Conservation (phyloP, 2,329 filamentous ascomycete species). For the Aspergillus uvarum region DNA sequence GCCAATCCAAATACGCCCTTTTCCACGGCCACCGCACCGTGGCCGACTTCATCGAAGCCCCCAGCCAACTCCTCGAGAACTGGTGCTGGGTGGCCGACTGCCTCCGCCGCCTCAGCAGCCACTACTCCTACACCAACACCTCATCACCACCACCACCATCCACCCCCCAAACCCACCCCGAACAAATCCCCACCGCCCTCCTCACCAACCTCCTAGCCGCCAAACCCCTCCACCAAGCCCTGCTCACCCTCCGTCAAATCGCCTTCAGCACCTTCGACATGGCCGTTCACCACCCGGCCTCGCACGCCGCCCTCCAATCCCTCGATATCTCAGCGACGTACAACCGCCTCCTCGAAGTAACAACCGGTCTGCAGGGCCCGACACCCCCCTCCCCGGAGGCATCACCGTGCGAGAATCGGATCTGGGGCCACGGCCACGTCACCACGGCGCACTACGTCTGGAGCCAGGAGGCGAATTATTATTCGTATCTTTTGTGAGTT, state of each 20-base stretch:
- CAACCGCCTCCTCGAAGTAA: not conserved
- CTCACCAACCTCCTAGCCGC: not conserved
- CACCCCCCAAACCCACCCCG: not conserved
- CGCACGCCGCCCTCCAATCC: not conserved
- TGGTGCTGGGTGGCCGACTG: conserved; percentile 7
- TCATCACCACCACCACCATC: not conserved
- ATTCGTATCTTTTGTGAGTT: conserved; percentile 7
- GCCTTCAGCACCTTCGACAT: conserved; percentile 6
- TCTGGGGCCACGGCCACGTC: conserved; percentile 4
- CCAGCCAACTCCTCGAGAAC: not conserved
- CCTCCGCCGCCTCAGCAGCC: not conserved
- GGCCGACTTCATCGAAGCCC: conserved; percentile 5
- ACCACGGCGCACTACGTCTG: conserved; percentile 3
- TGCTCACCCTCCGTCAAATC: not conserved
- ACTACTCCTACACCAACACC: not conserved
- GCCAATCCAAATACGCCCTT: not conserved
- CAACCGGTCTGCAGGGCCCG: not conserved
- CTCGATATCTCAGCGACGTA: not conserved
- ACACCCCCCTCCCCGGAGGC: no score
- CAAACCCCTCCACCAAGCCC: conserved; percentile 1
- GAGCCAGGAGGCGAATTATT: conserved; percentile 7
- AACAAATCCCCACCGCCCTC: not conserved
- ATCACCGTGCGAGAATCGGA: no score
- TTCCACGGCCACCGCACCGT: conserved; percentile 7
- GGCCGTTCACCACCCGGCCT: not conserved